Evolutionary conservation across 257 asterid species (phyloP), one percentile per base, ranked within the genome.

Genomic region (Plantago elongata): DNA sequence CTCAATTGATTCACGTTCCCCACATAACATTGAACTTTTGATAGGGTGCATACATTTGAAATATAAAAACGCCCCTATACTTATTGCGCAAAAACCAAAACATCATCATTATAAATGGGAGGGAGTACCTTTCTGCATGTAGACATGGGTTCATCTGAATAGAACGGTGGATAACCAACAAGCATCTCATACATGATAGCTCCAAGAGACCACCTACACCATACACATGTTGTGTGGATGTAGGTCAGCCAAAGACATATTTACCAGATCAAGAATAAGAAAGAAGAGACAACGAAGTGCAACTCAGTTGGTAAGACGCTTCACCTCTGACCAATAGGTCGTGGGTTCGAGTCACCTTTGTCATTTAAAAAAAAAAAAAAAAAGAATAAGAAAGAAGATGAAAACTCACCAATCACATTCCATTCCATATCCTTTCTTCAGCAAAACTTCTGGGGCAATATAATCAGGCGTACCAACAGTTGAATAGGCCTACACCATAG

Each of bases 401-500:
- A 70, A 64, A 61, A 75, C 84, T 14, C 76, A 91, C 98, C 98
- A 92, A 75, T 92, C 98, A 67, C 98, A 92, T 72, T 92, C 98
- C 95, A 89, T 88, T 65, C 93, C 97, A 62, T 89, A 92, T 74
- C 97, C 97, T 78, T 84, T 92, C 82, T 89, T 92, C 76, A 91
- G 76, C 64, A 92, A 72, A 71, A 92, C 98, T 74, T 92, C 96
- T 38, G 98, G 98, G 50, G 98, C 98, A 64, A 92, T 92, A 79
- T 92, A 92, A 79, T 92, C 98, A 74, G 97, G 98, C 16, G 98
- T 91, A 34, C 98, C 98, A 62, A 92, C 98, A 45, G 97, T 92
- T 65, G 98, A 92, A 77, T 92, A 92, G 60, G 98, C 98, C 98
- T 92, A 67, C 67, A 73, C 27, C 40, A 11, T 12, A 27, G 34